Conservation (phyloP, 768 basidiomycete genomes). For the Austroboletus festivus region DNA sequence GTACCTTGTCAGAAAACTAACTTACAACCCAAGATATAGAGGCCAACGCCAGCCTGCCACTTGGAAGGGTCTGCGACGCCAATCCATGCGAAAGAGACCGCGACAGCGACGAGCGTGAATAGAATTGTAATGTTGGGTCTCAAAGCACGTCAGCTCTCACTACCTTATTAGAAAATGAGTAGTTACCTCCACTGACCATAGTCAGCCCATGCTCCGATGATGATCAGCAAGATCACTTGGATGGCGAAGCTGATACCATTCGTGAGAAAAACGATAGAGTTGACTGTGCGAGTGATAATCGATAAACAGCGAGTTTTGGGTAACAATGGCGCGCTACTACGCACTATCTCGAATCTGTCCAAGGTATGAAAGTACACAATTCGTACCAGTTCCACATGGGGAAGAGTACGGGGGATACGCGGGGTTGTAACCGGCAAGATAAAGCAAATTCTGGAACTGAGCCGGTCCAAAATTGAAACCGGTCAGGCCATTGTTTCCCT, state of each 20-base stretch:
- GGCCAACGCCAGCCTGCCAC: slow-evolving; percentile 58
- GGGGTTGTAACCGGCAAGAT: slow-evolving; percentile 68
- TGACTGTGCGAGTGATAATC: slow-evolving; percentile 55
- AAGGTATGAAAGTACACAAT: slow-evolving; percentile 65
- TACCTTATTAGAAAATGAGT: neutral
- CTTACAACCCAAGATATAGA: slow-evolving; percentile 66
- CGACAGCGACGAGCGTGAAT: slow-evolving; percentile 64
- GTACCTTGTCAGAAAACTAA: too few species aligned
- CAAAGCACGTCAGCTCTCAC: slow-evolving; percentile 4
- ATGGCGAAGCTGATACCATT: slow-evolving; percentile 80
- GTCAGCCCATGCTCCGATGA: slow-evolving; percentile 77
- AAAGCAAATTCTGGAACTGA: slow-evolving; percentile 72
- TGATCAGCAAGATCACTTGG: slow-evolving; percentile 62
- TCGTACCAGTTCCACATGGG: slow-evolving; percentile 46
- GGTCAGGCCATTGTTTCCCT: slow-evolving; percentile 67
- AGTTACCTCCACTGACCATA: slow-evolving; percentile 76
- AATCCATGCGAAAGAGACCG: slow-evolving; percentile 75
- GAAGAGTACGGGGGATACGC: slow-evolving; percentile 49
- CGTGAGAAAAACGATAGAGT: slow-evolving; percentile 73
- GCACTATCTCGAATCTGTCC: slow-evolving; percentile 58
- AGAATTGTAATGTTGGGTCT: slow-evolving; percentile 77
- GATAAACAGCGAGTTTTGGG: too few species aligned
- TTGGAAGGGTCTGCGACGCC: slow-evolving; percentile 62
- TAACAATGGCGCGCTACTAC: slow-evolving; percentile 25
- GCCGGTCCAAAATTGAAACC: slow-evolving; percentile 73